A percentile compares a stretch with the other conserved stretches of the same genome.
Evolutionary conservation across 2,329 filamentous ascomycete species (phyloP).

Genomic region (Graphium sp.): DNA sequence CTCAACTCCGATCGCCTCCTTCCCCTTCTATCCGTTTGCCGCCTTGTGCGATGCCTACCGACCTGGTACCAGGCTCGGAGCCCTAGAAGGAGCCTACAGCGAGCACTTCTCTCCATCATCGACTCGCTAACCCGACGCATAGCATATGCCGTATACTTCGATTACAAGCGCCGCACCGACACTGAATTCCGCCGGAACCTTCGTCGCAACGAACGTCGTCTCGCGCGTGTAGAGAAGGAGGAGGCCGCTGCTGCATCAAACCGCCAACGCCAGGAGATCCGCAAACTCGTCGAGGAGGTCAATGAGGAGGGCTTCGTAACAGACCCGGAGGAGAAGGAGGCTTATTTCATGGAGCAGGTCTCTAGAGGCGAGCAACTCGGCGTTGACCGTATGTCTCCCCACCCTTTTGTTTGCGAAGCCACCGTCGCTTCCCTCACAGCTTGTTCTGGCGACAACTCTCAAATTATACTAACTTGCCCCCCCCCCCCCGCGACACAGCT

Average conservation of each 20-base stretch:
- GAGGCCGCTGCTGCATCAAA: slow-evolving; percentile 48
- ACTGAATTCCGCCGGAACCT: slow-evolving; percentile 49
- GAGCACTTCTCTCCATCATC: slow-evolving; percentile 1
- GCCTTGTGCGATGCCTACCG: no score
- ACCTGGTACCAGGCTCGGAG: no score
- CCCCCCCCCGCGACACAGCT: slow-evolving; percentile 24
- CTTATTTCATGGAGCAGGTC: slow-evolving; percentile 93
- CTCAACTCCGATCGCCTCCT: slow-evolving; percentile 4
- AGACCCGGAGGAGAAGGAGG: slow-evolving; percentile 83
- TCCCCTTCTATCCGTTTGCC: background rate
- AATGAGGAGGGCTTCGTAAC: slow-evolving; percentile 84
- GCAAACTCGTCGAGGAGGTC: slow-evolving; percentile 58
- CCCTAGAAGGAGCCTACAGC: no score
- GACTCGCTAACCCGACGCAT: slow-evolving; percentile 3
- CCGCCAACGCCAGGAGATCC: slow-evolving; percentile 58
- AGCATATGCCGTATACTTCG: slow-evolving; percentile 55
- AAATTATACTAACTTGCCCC: no score
- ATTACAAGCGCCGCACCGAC: slow-evolving; percentile 46
- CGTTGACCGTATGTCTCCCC: slow-evolving; percentile 50
- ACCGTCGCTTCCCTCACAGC: no score
- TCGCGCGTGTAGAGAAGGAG: slow-evolving; percentile 56
- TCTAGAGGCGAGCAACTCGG: slow-evolving; percentile 73
- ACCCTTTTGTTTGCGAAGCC: no score
- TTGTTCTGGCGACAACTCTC: no score
- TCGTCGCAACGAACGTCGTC: slow-evolving; percentile 60